Conservation (phyloP, 768 basidiomycete genomes). For the Hygrophoropsis aurantiaca region DNA sequence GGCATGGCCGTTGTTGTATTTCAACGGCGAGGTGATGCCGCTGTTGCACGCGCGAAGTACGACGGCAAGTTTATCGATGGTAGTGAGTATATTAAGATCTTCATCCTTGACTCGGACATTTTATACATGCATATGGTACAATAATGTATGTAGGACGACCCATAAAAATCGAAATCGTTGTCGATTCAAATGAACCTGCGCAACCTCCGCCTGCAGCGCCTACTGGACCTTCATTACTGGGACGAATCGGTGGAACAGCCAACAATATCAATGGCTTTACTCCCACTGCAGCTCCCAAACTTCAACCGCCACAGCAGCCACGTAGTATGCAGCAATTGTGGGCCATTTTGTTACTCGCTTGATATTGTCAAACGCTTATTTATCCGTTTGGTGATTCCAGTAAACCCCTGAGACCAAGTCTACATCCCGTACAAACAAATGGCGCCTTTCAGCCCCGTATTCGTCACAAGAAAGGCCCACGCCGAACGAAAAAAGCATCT, state of each 20-base stretch:
- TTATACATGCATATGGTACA: slow-evolving; percentile 1
- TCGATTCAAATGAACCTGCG: slow-evolving; percentile 38
- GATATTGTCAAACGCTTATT: not conserved
- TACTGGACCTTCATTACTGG: slow-evolving; percentile 37
- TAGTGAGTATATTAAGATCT: slow-evolving; percentile 32
- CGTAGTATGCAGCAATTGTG: too few species aligned
- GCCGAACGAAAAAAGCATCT: slow-evolving; percentile 66
- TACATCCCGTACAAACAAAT: slow-evolving; percentile 3
- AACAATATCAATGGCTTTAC: not conserved
- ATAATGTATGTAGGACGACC: slow-evolving; percentile 49
- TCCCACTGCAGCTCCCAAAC: too few species aligned
- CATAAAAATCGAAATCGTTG: slow-evolving; percentile 63
- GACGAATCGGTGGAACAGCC: slow-evolving; percentile 30
- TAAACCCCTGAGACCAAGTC: slow-evolving; percentile 14
- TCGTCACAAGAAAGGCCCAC: slow-evolving; percentile 71
- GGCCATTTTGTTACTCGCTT: slow-evolving; percentile 1
- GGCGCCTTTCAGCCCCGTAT: slow-evolving; percentile 18
- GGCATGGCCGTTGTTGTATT: slow-evolving; percentile 80
- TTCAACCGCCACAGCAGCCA: too few species aligned
- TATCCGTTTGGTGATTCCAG: too few species aligned
- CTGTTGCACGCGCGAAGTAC: slow-evolving; percentile 63
- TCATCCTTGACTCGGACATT: not conserved
- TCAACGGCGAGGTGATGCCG: slow-evolving; percentile 62
- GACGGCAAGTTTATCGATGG: slow-evolving; percentile 75
- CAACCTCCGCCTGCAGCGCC: slow-evolving; percentile 22